phyloP scores from a whole-genome alignment of 192 early-diverging fungal species.

The Mortierella antarctica region DNA sequence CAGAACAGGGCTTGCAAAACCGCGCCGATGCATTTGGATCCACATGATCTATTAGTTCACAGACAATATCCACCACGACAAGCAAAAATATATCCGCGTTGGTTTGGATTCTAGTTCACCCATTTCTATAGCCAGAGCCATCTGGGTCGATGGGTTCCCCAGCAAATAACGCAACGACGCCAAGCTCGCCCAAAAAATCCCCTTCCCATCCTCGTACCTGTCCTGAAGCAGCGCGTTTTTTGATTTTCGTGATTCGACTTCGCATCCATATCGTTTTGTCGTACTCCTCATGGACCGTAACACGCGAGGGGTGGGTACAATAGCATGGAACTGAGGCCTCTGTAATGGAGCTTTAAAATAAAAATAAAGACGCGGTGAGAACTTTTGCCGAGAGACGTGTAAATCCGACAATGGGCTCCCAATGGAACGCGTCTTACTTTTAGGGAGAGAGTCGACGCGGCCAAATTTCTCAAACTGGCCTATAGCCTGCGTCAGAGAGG shows the following conservation, averaged over 20 bases:
- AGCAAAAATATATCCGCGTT: not conserved
- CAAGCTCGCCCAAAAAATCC: not conserved
- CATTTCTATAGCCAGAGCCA: not conserved
- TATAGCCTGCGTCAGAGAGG: not conserved
- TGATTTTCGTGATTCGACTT: constrained; percentile 5
- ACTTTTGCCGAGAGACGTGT: too few species aligned
- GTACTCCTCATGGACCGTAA: constrained; percentile 10
- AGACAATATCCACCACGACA: too few species aligned
- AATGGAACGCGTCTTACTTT: not conserved
- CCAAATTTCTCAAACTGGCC: constrained; percentile 2
- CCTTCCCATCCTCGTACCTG: not conserved
- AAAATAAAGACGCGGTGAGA: not conserved
- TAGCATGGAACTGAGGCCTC: constrained; percentile 25
- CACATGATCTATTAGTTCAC: not conserved
- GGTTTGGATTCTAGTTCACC: not conserved
- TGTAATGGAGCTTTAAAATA: not conserved
- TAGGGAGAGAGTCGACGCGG: not conserved
- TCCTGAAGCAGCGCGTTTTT: not conserved
- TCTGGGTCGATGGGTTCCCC: too few species aligned
- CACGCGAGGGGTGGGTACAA: constrained; percentile 18
- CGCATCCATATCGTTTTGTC: constrained; percentile 30
- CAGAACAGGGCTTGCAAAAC: constrained; percentile 22
- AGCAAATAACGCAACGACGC: not conserved
- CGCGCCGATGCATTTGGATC: constrained; percentile 12
- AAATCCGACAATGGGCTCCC: not conserved